phyloP scores from a whole-genome alignment of 495 filamentous ascomycete genomes.

The Thermochaetoides thermophila region DNA sequence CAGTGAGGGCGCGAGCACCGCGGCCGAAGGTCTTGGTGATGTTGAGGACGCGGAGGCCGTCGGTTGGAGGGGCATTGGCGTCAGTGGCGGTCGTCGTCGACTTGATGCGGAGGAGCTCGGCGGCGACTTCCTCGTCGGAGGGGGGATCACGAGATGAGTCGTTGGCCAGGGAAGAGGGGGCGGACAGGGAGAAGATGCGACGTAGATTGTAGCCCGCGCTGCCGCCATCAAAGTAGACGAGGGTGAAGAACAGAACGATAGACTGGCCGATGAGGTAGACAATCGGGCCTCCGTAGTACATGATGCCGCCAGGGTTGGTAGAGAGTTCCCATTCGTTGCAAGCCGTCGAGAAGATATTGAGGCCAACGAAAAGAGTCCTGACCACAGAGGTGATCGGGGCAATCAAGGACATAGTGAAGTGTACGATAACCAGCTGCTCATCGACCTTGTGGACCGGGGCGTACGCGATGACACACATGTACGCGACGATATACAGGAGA shows the following conservation, averaged over 20 bases:
- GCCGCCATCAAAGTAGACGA: slow-evolving; percentile 61
- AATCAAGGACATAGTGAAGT: slow-evolving; percentile 53
- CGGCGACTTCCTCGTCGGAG: slow-evolving; percentile 31
- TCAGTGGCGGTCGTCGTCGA: slow-evolving; percentile 20
- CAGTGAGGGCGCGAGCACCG: no score
- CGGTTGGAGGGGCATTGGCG: slow-evolving; percentile 32
- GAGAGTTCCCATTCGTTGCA: slow-evolving; percentile 49
- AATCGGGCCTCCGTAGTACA: slow-evolving; percentile 65
- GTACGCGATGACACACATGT: slow-evolving; percentile 55
- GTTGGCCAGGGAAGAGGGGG: background rate
- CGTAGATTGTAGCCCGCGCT: slow-evolving; percentile 35
- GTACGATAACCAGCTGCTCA: slow-evolving; percentile 39
- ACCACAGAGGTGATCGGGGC: slow-evolving; percentile 55
- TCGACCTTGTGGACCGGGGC: slow-evolving; percentile 46
- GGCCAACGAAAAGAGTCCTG: slow-evolving; percentile 52
- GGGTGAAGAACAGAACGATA: slow-evolving; percentile 45
- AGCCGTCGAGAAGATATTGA: slow-evolving; percentile 63
- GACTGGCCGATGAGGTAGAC: slow-evolving; percentile 59
- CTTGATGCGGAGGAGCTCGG: slow-evolving; percentile 30
- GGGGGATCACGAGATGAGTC: slow-evolving; percentile 4
- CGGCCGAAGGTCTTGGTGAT: slow-evolving; percentile 63
- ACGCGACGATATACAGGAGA: slow-evolving; percentile 62
- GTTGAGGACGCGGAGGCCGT: slow-evolving; percentile 61
- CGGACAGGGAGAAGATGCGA: slow-evolving; percentile 17
- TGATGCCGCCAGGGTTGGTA: slow-evolving; percentile 53